Percentiles rank a stretch among this genome's conserved stretches.
Conservation (phyloP, 2,329 filamentous ascomycete genomes). For the Colletotrichum cuscutae region DNA sequence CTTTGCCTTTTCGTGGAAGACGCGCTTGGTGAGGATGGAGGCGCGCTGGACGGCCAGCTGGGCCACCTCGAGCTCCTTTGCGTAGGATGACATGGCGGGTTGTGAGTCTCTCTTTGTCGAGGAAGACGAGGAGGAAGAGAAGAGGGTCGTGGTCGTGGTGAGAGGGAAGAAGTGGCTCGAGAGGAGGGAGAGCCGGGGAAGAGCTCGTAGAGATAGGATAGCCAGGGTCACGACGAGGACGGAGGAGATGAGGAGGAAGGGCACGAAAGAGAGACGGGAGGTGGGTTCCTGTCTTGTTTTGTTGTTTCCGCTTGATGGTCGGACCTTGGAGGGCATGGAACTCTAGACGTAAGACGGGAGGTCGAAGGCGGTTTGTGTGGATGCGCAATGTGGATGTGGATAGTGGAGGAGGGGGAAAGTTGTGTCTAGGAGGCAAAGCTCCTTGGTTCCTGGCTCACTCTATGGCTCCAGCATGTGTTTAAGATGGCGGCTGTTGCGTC, state of each 20-base stretch:
- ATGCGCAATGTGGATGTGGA: not conserved
- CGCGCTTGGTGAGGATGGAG: constrained; percentile 62
- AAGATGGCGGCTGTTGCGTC: constrained; percentile 20
- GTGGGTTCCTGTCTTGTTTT: constrained; percentile 14
- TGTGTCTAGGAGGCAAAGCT: not conserved
- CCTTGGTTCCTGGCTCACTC: not conserved
- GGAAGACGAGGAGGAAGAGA: constrained; percentile 35
- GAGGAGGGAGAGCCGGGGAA: constrained; percentile 39
- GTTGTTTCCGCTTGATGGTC: constrained; percentile 16
- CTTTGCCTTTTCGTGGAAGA: constrained; percentile 85
- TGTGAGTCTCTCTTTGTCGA: constrained; percentile 28
- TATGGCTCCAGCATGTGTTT: not conserved
- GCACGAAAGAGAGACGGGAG: not conserved
- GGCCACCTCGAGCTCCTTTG: constrained; percentile 83
- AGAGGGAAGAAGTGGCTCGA: constrained; percentile 22
- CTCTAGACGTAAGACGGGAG: constrained; percentile 1
- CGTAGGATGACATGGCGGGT: constrained; percentile 63
- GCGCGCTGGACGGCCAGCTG: constrained; percentile 89
- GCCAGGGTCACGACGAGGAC: constrained; percentile 35
- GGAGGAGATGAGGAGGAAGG: constrained; percentile 29
- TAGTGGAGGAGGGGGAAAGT: not conserved
- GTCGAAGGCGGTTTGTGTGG: not conserved
- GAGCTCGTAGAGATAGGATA: constrained; percentile 35
- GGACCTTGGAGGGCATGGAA: constrained; percentile 26
- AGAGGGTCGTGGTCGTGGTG: constrained; percentile 29